These are phyloP conservation scores for Saccharomyces hybrid DNA, from an alignment of 1,139 yeast genomes.

Conservation along the genomic window DNA sequence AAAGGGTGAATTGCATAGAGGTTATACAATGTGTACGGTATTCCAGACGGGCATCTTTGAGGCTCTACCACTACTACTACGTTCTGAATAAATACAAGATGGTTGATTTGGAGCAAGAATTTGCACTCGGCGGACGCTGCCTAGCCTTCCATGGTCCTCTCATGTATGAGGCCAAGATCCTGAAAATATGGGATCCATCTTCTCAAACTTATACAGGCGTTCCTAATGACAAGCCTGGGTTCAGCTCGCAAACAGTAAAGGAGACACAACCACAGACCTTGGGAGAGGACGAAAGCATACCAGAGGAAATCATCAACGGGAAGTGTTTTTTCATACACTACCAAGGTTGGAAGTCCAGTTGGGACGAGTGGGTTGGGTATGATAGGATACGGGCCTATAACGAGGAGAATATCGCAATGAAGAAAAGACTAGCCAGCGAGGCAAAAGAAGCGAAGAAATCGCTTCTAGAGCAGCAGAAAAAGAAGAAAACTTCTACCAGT, in stretches of 20 bases:
- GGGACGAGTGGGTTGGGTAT: constrained; percentile 93
- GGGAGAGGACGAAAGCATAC: constrained; percentile 32
- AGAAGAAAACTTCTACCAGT: constrained; percentile 11
- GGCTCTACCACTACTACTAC: neutral
- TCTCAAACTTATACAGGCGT: constrained; percentile 32
- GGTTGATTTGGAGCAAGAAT: constrained; percentile 2
- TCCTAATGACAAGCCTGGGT: constrained; percentile 6
- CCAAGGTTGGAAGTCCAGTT: constrained; percentile 89
- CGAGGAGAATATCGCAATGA: constrained; percentile 59
- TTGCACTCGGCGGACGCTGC: constrained; percentile 42
- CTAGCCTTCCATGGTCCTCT: constrained; percentile 89
- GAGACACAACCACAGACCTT: constrained; percentile 14
- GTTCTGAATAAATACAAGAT: neutral
- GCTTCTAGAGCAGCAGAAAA: constrained; percentile 12
- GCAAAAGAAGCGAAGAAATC: constrained; percentile 31
- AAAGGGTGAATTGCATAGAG: neutral
- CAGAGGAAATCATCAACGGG: constrained; percentile 37
- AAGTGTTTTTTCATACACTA: constrained; percentile 70
- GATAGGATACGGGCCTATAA: constrained; percentile 62
- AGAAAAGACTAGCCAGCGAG: constrained; percentile 52
- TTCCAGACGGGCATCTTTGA: neutral
- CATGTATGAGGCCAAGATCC: constrained; percentile 78
- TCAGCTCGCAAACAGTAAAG: constrained; percentile 9
- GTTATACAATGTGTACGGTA: neutral
- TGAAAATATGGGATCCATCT: constrained; percentile 54